Conservation (phyloP, 768 basidiomycete genomes). For the Trametes cinnabarina region DNA sequence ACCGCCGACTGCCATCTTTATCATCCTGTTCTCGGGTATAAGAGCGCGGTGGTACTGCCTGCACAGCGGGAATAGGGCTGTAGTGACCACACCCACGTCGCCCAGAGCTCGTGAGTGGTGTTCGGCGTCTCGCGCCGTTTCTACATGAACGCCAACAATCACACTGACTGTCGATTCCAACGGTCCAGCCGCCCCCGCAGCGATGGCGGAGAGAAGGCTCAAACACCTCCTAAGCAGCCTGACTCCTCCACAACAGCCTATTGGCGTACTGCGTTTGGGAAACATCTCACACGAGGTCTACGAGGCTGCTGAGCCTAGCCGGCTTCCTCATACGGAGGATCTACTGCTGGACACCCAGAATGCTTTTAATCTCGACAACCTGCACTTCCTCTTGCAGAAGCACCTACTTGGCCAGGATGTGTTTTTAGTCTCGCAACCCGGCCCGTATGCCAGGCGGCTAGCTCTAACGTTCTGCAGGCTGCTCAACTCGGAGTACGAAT, state of each 20-base stretch:
- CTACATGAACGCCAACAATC: too few relatives aligned
- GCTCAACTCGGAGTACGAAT: slow-evolving; percentile 68
- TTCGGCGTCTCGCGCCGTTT: too few relatives aligned
- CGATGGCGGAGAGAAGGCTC: slow-evolving; percentile 39
- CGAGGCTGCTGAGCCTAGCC: slow-evolving; percentile 43
- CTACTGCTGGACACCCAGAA: slow-evolving; percentile 51
- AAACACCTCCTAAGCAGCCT: slow-evolving; percentile 47
- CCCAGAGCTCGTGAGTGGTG: too few relatives aligned
- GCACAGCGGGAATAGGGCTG: neutral
- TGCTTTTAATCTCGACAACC: slow-evolving; percentile 51
- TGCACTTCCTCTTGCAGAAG: slow-evolving; percentile 69
- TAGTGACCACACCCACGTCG: neutral
- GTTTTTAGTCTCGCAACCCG: slow-evolving; percentile 64
- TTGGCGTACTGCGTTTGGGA: slow-evolving; percentile 59
- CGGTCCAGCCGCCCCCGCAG: neutral
- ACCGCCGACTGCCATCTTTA: too few relatives aligned
- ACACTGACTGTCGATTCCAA: too few relatives aligned
- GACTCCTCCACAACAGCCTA: slow-evolving; percentile 36
- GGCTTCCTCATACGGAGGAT: slow-evolving; percentile 44
- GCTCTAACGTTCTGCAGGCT: slow-evolving; percentile 66
- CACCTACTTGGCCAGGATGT: slow-evolving; percentile 65
- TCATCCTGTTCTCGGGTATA: neutral
- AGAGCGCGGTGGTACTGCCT: too few relatives aligned
- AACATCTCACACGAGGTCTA: slow-evolving; percentile 56
- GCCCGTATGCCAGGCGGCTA: slow-evolving; percentile 61